Base-by-base conservation (phyloP, 768 basidiomycete species). In the Suillus sp. region DNA sequence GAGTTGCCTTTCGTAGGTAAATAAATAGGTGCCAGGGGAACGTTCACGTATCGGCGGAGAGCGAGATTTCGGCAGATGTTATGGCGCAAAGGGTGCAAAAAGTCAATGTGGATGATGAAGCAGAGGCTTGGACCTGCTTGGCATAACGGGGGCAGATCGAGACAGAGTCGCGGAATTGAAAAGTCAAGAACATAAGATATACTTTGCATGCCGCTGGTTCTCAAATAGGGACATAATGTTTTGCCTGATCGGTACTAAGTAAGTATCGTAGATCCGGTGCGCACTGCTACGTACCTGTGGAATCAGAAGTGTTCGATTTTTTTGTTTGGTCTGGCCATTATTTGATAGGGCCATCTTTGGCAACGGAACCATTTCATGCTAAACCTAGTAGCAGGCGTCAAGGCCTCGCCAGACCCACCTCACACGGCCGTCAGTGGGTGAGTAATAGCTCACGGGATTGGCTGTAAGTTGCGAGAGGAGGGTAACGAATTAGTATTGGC, bases 371-470 rank as follows among this genome's bases (percentile, higher is more conserved):
- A 45, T 13, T 47, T 47, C 25, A 50, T 50, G 25, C 25, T 50
- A 27, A 16, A 48, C 10, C 25, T 27, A 47, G 20, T 20, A 14
- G 6, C 32, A 34, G n/a, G 43, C 43, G 20, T 45, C n/a, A 14
- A 50, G 16, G 16, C 27, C 48, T 48, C 25, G 14, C 11, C 45
- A 11, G n/a, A 7, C n/a, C 14, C 22, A 22, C 55, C 14, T 56
- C 56, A 57, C 56, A 57, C 56, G 56, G 56, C 22, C 56, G 56
- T 57, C 56, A 57, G 40, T 20, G 56, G 38, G 56, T 57, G 56
- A 40, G 56, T 57, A 57, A 57, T 38, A 20, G 1, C 11, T 32
- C 20, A 40, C 16, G 2, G 11, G 11, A 34, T 32, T 53, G 30
- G 51, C 34, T 32, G 51, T 10, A 32, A 22, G 11, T 30, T 50